Conservation (phyloP, 1,284 basidiomycete species). For the Sporisorium sorghi region DNA sequence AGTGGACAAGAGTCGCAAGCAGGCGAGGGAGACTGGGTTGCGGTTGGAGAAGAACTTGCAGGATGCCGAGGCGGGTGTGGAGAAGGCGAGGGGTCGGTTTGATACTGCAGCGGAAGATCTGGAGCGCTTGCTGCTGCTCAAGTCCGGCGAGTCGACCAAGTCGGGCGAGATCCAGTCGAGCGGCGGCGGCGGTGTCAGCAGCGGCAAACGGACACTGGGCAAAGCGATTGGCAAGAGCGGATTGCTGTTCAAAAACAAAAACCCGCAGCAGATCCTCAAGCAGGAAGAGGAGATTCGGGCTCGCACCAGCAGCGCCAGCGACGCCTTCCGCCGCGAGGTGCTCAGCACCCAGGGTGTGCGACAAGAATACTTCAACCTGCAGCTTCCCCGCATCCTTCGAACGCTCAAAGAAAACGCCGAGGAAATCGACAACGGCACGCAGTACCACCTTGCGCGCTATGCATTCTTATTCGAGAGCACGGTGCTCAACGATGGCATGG, state of each 20-base stretch:
- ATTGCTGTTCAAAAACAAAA: slow-evolving; percentile 85
- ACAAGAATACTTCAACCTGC: slow-evolving; percentile 96
- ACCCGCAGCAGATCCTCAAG: slow-evolving; percentile 88
- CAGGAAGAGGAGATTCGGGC: slow-evolving; percentile 94
- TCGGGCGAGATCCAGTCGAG: slow-evolving; percentile 57
- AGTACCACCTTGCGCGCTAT: slow-evolving; percentile 95
- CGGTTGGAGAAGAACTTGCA: slow-evolving; percentile 88
- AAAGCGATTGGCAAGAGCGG: slow-evolving; percentile 91
- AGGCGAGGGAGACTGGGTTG: slow-evolving; percentile 72
- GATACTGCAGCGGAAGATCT: slow-evolving; percentile 93
- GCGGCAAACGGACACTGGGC: slow-evolving; percentile 68
- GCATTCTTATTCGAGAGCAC: slow-evolving; percentile 93
- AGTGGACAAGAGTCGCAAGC: slow-evolving; percentile 91
- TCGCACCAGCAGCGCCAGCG: slow-evolving; percentile 85
- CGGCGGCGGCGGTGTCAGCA: slow-evolving; percentile 72
- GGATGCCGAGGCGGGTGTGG: slow-evolving; percentile 87
- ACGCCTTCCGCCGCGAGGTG: slow-evolving; percentile 90
- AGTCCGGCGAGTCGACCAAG: slow-evolving; percentile 81
- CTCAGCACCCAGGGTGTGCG: slow-evolving; percentile 87
- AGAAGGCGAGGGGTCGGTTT: slow-evolving; percentile 87
- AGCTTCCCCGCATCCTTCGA: slow-evolving; percentile 89
- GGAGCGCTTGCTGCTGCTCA: slow-evolving; percentile 90
- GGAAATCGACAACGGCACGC: slow-evolving; percentile 94
- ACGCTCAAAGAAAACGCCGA: slow-evolving; percentile 95
- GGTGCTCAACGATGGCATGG: slow-evolving; percentile 86